A percentile compares a stretch with the other conserved stretches of the same genome.
phyloP scores from a whole-genome alignment of 495 filamentous ascomycete species.

The Aspergillus coremiiformis region DNA sequence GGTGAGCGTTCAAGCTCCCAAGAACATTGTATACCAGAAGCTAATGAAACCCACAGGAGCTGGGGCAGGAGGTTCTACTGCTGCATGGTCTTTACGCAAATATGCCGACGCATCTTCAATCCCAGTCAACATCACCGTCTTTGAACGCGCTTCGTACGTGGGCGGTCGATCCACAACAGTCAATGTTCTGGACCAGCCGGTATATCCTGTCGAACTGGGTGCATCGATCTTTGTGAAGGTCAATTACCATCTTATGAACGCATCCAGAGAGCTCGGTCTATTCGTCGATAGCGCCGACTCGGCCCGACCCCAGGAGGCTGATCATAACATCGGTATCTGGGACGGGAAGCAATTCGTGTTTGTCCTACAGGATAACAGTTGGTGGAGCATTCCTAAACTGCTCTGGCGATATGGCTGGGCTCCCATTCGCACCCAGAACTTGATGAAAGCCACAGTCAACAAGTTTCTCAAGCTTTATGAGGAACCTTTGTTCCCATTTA shows the following conservation, averaged over 20 bases:
- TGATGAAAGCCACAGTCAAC: slow-evolving; percentile 64
- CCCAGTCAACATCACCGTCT: slow-evolving; percentile 73
- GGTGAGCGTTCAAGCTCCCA: slow-evolving; percentile 21
- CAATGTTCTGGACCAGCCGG: slow-evolving; percentile 63
- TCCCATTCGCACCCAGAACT: slow-evolving; percentile 61
- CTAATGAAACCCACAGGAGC: slow-evolving; percentile 53
- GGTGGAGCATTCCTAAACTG: slow-evolving; percentile 75
- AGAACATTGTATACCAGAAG: neutral
- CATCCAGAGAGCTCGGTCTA: slow-evolving; percentile 67
- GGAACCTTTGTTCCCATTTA: slow-evolving; percentile 74
- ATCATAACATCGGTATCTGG: slow-evolving; percentile 67
- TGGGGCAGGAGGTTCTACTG: slow-evolving; percentile 79
- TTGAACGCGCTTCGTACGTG: slow-evolving; percentile 70
- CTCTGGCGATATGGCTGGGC: slow-evolving; percentile 80
- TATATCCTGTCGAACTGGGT: slow-evolving; percentile 74
- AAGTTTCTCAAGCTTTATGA: slow-evolving; percentile 80
- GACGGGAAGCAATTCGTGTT: slow-evolving; percentile 74
- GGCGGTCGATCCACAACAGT: slow-evolving; percentile 90
- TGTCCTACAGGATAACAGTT: slow-evolving; percentile 50
- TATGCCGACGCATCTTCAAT: slow-evolving; percentile 50
- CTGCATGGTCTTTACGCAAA: slow-evolving; percentile 73
- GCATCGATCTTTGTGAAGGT: slow-evolving; percentile 87
- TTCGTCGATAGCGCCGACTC: slow-evolving; percentile 28
- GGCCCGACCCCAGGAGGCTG: slow-evolving; percentile 30
- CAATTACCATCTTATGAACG: slow-evolving; percentile 74